Evolutionary conservation across 805 yeast species (phyloP), one percentile per base, ranked within the genome.

Genomic region (Nakazawaea laoshanensis): DNA sequence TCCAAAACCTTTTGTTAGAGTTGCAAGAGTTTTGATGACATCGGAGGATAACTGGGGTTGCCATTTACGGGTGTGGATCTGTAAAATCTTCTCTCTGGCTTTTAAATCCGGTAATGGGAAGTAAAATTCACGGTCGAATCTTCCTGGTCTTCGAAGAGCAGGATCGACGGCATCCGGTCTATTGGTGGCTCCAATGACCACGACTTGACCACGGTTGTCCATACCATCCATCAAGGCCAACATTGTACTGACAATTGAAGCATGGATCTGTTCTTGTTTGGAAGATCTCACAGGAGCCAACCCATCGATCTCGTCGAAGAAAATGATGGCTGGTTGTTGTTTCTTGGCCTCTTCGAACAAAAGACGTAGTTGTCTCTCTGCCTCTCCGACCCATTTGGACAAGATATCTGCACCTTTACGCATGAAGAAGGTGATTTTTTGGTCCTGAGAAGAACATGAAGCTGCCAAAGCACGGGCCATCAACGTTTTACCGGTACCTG

Each of bases 321-420:
- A 92, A 11, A 92, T 92, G 36, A 92, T 89, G 6, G 94, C 74
- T 3, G 98, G 98, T 57, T 92, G 98, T 45, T 87, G 88, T 42
- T 84, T 86, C 46, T 81, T 82, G 1, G 98, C 98, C 56, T 92
- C 97, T 58, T 92, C 97, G 53, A 92, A 92, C 36, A 92, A 59
- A 27, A 89, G 61, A 39, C 98, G 63, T 40, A 92, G 63, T 53
- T 92, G 97, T 43, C 98, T 69, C 57, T 92, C 98, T 5, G 97
- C 97, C 56, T 92, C 98, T 48, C 98, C 98, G 3, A 92, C 97
- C 98, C 98, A 92, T 60, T 92, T 92, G 28, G 95, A 84, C 45
- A 92, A 62, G 50, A 94, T 83, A 54, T 92, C 98, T 0, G 98
- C 97, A 42, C 98, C 99, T 53, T 92, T 92, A 41, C 99, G 65